Conservation (phyloP, 2,329 filamentous ascomycete genomes). For the Colletotrichum echinochloae region DNA sequence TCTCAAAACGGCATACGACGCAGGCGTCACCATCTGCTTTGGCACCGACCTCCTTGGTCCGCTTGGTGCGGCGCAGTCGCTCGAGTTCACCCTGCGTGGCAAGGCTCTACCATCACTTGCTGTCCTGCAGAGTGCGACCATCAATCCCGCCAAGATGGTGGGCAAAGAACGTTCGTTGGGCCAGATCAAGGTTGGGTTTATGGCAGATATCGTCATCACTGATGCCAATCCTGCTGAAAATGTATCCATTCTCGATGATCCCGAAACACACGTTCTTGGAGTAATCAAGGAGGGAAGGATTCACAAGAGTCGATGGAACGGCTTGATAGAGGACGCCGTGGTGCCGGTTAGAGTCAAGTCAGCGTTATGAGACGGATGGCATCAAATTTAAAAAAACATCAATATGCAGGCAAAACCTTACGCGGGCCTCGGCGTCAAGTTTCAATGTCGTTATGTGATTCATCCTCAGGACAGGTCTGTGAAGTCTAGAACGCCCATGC, state of each 20-base stretch:
- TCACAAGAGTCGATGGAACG: slow-evolving; percentile 43
- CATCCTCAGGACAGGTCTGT: background rate
- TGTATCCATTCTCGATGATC: slow-evolving; percentile 61
- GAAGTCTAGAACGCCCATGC: slow-evolving; percentile 45
- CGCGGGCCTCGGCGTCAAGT: too few species aligned
- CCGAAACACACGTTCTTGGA: slow-evolving; percentile 58
- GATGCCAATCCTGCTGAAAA: slow-evolving; percentile 66
- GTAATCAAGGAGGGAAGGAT: slow-evolving; percentile 68
- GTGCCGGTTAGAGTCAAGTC: slow-evolving; percentile 34
- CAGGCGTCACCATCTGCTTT: slow-evolving; percentile 67
- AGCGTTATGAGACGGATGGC: slow-evolving; percentile 4
- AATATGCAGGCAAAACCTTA: background rate
- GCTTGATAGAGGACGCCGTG: slow-evolving; percentile 39
- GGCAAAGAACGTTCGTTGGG: slow-evolving; percentile 60
- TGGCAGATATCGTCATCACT: slow-evolving; percentile 66
- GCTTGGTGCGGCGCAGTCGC: slow-evolving; percentile 47
- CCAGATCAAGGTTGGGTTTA: slow-evolving; percentile 61
- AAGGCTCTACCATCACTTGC: slow-evolving; percentile 43
- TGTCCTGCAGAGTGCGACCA: slow-evolving; percentile 50
- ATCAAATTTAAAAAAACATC: background rate
- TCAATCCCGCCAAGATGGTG: slow-evolving; percentile 64
- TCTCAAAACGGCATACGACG: slow-evolving; percentile 61
- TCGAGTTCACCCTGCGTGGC: slow-evolving; percentile 49
- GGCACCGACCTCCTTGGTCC: slow-evolving; percentile 57
- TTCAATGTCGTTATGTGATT: too few species aligned